A percentile compares a stretch with the other conserved stretches of the same genome.
Conservation (phyloP, 108 stramenopile species). For the Fragilaria crotonensis region DNA sequence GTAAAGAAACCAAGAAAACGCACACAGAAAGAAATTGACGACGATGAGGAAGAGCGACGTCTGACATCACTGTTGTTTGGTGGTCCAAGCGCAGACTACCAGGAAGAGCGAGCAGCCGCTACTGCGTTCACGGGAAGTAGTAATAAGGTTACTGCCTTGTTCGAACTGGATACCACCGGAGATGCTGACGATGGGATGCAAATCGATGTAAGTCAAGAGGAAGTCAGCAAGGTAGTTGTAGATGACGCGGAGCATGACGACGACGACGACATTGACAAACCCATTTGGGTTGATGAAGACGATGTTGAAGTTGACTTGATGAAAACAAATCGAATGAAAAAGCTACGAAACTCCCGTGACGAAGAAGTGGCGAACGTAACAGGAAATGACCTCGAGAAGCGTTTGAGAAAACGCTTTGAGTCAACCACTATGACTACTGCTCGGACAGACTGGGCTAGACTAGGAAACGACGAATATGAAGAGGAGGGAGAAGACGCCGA, state of each 20-base stretch:
- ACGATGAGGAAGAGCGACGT: slow-evolving; percentile 26
- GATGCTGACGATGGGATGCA: slow-evolving; percentile 9
- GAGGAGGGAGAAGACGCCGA: slow-evolving; percentile 23
- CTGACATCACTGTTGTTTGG: slow-evolving; percentile 41
- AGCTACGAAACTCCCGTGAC: slow-evolving; percentile 46
- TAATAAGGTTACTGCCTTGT: slow-evolving; percentile 6
- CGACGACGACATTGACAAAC: slow-evolving; percentile 7
- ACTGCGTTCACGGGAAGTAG: slow-evolving; percentile 4
- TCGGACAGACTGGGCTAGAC: slow-evolving; percentile 66
- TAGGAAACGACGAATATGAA: slow-evolving; percentile 31
- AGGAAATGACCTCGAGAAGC: slow-evolving; percentile 48
- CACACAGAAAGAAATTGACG: slow-evolving; percentile 23
- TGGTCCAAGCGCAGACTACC: slow-evolving; percentile 6
- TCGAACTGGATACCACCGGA: slow-evolving; percentile 42
- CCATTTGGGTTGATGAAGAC: slow-evolving; percentile 45
- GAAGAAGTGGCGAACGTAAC: slow-evolving; percentile 40
- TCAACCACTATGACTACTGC: slow-evolving; percentile 46
- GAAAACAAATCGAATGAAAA: slow-evolving; percentile 51
- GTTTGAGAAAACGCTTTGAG: slow-evolving; percentile 62
- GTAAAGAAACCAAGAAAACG: too few species aligned
- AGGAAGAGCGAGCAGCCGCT: slow-evolving; percentile 4
- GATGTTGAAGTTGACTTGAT: slow-evolving; percentile 21
- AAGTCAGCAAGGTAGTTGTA: slow-evolving; percentile 10
- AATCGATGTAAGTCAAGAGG: slow-evolving; percentile 4
- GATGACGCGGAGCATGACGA: slow-evolving; percentile 3